A percentile compares a stretch with the other conserved stretches of the same genome.
Evolutionary conservation across 139 green algal genomes (phyloP).

Genomic region (Dunaliella primolecta): DNA sequence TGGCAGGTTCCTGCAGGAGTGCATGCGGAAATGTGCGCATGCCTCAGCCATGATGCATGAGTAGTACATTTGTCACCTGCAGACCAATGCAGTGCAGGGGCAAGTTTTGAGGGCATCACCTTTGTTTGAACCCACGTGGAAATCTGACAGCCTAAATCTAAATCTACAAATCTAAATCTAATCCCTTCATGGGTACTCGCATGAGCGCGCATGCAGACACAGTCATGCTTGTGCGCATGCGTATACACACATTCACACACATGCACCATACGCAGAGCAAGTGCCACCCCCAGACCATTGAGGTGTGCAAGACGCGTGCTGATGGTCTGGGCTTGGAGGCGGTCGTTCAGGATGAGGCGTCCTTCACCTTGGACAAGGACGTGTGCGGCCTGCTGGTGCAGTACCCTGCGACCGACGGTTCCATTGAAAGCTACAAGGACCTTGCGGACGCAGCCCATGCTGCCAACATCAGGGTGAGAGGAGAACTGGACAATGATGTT

Average conservation of each 20-base stretch:
- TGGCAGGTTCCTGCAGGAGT: too few species aligned
- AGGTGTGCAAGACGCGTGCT: slow-evolving; percentile 88
- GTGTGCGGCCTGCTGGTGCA: slow-evolving; percentile 93
- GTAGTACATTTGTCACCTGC: too few species aligned
- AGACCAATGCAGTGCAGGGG: too few species aligned
- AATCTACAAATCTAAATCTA: too few species aligned
- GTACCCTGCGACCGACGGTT: slow-evolving; percentile 95
- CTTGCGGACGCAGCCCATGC: slow-evolving; percentile 58
- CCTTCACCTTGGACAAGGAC: slow-evolving; percentile 77
- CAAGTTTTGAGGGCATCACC: too few species aligned
- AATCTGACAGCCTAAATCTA: too few species aligned
- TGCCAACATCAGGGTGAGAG: slow-evolving; percentile 65
- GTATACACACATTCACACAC: not conserved
- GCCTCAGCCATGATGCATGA: too few species aligned
- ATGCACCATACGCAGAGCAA: slow-evolving; percentile 57
- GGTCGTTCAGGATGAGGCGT: slow-evolving; percentile 66
- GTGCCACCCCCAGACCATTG: slow-evolving; percentile 99
- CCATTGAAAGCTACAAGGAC: slow-evolving; percentile 85
- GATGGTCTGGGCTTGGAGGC: slow-evolving; percentile 92
- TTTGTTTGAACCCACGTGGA: too few species aligned
- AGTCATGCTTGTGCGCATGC: too few species aligned
- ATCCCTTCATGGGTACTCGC: too few species aligned
- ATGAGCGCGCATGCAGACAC: too few species aligned
- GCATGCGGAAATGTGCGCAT: too few species aligned
- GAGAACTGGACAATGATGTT: slow-evolving; percentile 91